Conservation (phyloP, 2,329 filamentous ascomycete genomes). For the Fusarium sp. region DNA sequence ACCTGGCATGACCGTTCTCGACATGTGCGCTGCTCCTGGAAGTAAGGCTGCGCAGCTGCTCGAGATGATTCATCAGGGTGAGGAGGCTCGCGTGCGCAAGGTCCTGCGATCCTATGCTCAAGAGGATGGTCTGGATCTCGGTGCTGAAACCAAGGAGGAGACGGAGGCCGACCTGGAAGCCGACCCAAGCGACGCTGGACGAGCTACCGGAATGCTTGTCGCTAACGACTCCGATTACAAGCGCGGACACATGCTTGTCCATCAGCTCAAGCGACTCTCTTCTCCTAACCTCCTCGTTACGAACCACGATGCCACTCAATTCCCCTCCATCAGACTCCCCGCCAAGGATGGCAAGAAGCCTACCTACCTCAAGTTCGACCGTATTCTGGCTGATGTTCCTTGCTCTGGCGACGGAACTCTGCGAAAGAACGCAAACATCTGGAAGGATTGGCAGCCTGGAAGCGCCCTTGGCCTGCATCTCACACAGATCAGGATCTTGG, state of each 20-base stretch:
- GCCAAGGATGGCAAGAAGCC: conserved; percentile 66
- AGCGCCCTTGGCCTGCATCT: conserved; percentile 88
- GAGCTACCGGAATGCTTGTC: conserved; percentile 90
- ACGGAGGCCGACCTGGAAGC: conserved; percentile 66
- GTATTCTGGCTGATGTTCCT: conserved; percentile 95
- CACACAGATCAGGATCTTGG: conserved; percentile 89
- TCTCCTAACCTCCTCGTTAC: conserved; percentile 97
- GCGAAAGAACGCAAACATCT: conserved; percentile 92
- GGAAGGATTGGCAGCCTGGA: conserved; percentile 93
- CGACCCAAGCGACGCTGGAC: conserved; percentile 79
- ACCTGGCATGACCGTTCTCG: conserved; percentile 92
- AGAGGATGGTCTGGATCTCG: conserved; percentile 68
- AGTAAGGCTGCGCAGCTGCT: conserved; percentile 97
- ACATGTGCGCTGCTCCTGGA: conserved; percentile 95
- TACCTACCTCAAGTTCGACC: conserved; percentile 93
- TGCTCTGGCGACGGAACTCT: conserved; percentile 96
- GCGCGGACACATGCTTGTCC: conserved; percentile 95
- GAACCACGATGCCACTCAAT: conserved; percentile 97
- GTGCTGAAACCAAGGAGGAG: conserved; percentile 61
- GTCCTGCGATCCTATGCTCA: conserved; percentile 73
- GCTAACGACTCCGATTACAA: conserved; percentile 98
- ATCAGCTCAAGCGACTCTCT: conserved; percentile 96
- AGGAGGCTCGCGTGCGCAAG: conserved; percentile 86
- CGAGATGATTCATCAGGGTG: conserved; percentile 92
- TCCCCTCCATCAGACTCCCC: conserved; percentile 89